phyloP scores from a whole-genome alignment of 164 flowering plant species.

The Magnolia officinalis region DNA sequence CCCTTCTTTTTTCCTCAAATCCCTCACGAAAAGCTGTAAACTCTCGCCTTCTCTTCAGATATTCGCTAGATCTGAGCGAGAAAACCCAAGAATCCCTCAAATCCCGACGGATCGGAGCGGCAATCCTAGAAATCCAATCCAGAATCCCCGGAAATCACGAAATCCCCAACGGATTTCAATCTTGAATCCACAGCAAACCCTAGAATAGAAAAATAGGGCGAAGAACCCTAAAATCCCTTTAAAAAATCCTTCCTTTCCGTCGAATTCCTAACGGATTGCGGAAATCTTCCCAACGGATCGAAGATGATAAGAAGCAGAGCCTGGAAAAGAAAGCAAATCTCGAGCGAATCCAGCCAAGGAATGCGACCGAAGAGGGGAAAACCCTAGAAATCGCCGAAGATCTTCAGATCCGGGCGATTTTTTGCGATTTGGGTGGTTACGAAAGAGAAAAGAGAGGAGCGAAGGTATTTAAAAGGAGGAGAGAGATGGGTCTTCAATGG shows the following conservation, averaged over 20 bases:
- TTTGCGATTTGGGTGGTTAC: not conserved
- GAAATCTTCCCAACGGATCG: not conserved
- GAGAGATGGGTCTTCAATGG: slow-evolving; percentile 4
- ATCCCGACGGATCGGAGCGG: not conserved
- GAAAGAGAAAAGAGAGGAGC: not conserved
- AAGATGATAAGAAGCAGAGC: not conserved
- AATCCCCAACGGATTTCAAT: too few relatives aligned
- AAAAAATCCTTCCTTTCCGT: not conserved
- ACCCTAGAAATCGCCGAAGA: not conserved
- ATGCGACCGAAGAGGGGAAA: not conserved
- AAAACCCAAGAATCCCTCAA: not conserved
- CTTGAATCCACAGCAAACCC: not conserved
- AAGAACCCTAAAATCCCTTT: not conserved
- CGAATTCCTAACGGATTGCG: not conserved
- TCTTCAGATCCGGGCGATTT: not conserved
- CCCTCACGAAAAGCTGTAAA: not conserved
- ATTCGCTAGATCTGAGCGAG: not conserved
- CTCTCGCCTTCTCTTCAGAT: not conserved
- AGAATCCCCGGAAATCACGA: not conserved
- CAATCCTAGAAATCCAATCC: not conserved
- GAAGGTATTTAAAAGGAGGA: not conserved
- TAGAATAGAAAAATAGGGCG: not conserved
- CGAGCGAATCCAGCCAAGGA: not conserved
- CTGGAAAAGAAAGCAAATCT: not conserved
- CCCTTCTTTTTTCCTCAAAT: not conserved